phyloP scores from a whole-genome alignment of 2,329 filamentous ascomycete genomes.

The Chaetomium sp. region DNA sequence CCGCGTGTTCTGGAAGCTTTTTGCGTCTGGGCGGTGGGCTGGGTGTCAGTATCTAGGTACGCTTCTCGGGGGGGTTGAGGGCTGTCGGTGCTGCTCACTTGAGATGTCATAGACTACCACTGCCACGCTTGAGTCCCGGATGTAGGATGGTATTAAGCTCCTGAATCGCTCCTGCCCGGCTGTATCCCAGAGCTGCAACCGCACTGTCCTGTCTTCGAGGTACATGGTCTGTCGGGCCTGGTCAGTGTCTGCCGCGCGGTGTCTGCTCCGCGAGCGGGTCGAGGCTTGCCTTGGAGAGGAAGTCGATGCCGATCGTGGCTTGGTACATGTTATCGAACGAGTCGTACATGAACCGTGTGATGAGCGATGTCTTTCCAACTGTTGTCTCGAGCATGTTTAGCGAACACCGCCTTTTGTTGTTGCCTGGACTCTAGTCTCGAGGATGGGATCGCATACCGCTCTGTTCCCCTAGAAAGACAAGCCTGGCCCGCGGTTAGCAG shows the following conservation, averaged over 20 bases:
- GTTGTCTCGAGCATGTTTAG: conserved; percentile 30
- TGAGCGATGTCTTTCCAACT: conserved; percentile 99
- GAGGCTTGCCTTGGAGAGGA: conserved; percentile 82
- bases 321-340: conserved; percentile 99
- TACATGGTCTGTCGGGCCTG: conserved; percentile 80
- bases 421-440: neutral
- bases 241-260: conserved; percentile 13
- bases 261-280: neutral
- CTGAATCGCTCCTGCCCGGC: conserved; percentile 97
- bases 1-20: conserved; percentile 97
- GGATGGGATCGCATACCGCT: conserved; percentile 69
- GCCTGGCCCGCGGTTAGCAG: conserved; percentile 45
- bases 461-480: conserved; percentile 98
- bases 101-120: conserved; percentile 99
- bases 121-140: conserved; percentile 95
- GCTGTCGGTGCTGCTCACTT: conserved; percentile 52
- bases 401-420: neutral
- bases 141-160: conserved; percentile 96
- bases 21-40: conserved; percentile 62
- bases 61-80: neutral
- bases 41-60: neutral
- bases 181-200: conserved; percentile 97
- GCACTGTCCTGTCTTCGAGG: conserved; percentile 95
- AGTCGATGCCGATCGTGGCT: conserved; percentile 98
- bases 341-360: conserved; percentile 99